phyloP scores from a whole-genome alignment of 2,329 filamentous ascomycete genomes.

The Gyromitra esculenta region DNA sequence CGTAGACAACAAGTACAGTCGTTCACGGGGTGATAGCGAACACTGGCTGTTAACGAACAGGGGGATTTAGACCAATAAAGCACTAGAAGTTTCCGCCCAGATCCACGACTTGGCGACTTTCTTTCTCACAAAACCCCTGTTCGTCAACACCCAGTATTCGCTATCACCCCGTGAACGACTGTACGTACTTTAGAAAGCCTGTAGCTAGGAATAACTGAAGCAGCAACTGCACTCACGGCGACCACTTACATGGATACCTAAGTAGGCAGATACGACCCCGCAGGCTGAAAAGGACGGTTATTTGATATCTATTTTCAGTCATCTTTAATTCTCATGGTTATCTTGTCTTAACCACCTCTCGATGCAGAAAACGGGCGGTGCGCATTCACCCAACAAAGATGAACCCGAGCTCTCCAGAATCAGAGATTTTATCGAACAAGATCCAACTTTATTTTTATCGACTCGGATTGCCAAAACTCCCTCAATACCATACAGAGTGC shows the following conservation, averaged over 20 bases:
- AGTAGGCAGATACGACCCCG: background rate
- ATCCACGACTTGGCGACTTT: no score
- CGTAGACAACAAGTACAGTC: background rate
- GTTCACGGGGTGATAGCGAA: no score
- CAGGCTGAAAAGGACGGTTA: background rate
- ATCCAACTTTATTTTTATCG: slow-evolving; percentile 18
- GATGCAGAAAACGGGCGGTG: background rate
- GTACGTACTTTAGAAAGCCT: background rate
- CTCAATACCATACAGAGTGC: background rate
- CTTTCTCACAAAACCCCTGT: no score
- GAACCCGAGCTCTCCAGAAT: background rate
- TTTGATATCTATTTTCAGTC: slow-evolving; percentile 9
- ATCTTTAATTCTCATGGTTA: no score
- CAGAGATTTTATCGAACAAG: background rate
- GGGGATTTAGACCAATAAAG: no score
- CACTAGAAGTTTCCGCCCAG: no score
- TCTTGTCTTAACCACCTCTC: background rate
- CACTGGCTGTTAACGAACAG: no score
- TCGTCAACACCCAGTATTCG: no score
- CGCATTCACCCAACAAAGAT: background rate
- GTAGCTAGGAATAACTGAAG: background rate
- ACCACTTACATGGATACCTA: background rate
- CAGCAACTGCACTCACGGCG: background rate
- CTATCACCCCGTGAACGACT: no score
- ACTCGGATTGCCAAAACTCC: background rate